Conservation (phyloP, 768 basidiomycete species). For the Serendipita sp. region DNA sequence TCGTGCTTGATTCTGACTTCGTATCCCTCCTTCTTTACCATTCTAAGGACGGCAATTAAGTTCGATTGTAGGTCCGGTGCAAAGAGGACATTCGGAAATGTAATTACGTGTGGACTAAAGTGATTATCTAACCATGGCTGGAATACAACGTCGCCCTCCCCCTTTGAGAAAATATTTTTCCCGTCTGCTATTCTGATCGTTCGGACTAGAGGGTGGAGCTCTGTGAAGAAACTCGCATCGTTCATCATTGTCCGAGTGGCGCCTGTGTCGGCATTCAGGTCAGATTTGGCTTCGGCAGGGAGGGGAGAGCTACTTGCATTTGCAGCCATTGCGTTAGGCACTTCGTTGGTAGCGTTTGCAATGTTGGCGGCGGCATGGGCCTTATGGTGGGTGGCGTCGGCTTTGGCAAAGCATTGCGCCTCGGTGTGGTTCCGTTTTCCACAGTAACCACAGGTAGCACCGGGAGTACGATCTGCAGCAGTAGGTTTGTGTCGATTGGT, state of each 20-base stretch:
- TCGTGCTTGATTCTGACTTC: background rate
- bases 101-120: background rate
- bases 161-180: background rate
- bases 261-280: slow-evolving; percentile 4
- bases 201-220: background rate
- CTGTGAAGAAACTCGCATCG: background rate
- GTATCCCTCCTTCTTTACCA: background rate
- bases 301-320: background rate
- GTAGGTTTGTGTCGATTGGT: no score
- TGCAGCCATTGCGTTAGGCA: background rate
- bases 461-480: background rate
- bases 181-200: background rate
- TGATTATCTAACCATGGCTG: background rate
- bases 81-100: slow-evolving; percentile 8
- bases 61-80: slow-evolving; percentile 5
- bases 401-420: background rate
- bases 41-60: slow-evolving; percentile 5
- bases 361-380: background rate
- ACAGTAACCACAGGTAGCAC: background rate
- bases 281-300: background rate
- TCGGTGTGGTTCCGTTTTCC: background rate
- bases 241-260: slow-evolving; percentile 1
- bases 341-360: background rate
- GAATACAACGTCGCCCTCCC: slow-evolving; percentile 1
- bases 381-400: background rate